These are phyloP conservation scores for Ambrosia artemisiifolia DNA, from an alignment of 129 eudicot genomes.

Conservation along the genomic window DNA sequence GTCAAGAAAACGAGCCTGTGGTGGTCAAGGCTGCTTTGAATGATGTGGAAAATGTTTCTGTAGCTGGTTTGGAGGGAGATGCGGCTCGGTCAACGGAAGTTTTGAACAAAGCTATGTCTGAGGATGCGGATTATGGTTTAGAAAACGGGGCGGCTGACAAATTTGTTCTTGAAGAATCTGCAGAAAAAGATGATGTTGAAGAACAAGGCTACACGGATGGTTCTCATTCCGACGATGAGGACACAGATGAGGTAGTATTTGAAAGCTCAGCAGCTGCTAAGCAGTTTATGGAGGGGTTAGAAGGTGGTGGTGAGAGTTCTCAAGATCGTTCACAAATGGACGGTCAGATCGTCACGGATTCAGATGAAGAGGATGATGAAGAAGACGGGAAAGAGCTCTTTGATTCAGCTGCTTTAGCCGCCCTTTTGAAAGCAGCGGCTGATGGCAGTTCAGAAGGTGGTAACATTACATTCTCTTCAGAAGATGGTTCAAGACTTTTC, in stretches of 20 bases:
- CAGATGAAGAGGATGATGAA: constrained; percentile 86
- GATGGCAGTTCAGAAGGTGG: constrained; percentile 71
- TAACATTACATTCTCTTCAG: constrained; percentile 63
- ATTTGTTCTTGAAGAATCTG: constrained; percentile 27
- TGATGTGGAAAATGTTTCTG: constrained; percentile 11
- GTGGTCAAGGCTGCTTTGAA: constrained; percentile 10
- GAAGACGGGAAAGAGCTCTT: constrained; percentile 76
- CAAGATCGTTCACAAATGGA: constrained; percentile 53
- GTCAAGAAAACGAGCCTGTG: constrained; percentile 29
- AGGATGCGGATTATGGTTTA: constrained; percentile 14
- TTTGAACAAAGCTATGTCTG: constrained; percentile 12
- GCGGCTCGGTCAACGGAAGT: constrained; percentile 11
- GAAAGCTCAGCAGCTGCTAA: constrained; percentile 72
- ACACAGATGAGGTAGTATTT: constrained; percentile 49
- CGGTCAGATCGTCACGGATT: constrained; percentile 88
- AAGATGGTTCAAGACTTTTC: constrained; percentile 87
- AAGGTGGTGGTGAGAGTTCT: constrained; percentile 50
- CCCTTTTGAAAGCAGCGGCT: constrained; percentile 90
- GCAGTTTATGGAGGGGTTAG: constrained; percentile 64
- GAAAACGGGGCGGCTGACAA: constrained; percentile 36
- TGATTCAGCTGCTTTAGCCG: constrained; percentile 91
- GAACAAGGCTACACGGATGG: constrained; percentile 43
- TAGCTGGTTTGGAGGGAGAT: constrained; percentile 15
- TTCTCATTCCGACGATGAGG: constrained; percentile 58
- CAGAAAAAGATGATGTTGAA: constrained; percentile 32